These are phyloP conservation scores for Tetraselmis chui DNA, from an alignment of 139 green algal species.

Conservation along the genomic window DNA sequence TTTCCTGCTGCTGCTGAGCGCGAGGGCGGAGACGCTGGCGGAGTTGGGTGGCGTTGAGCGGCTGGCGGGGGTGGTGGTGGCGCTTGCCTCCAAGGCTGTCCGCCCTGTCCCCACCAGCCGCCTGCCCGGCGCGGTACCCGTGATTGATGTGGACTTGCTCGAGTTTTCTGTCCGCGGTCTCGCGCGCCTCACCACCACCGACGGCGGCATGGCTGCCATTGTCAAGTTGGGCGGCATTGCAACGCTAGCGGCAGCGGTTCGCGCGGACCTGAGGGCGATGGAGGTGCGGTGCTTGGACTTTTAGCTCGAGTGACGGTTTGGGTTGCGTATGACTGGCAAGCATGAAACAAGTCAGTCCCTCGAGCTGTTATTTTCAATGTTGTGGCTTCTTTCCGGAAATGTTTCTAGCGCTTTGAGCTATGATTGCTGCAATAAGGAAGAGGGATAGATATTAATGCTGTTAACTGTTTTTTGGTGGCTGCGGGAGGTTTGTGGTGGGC, in stretches of 20 bases:
- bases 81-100: neutral
- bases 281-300: neutral
- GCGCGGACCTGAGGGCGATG: neutral
- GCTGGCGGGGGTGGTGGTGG: neutral
- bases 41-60: neutral
- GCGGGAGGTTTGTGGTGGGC: too few relatives aligned
- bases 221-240: neutral
- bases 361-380: too few relatives aligned
- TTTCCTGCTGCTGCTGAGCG: neutral
- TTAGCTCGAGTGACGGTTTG: neutral
- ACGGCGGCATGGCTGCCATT: neutral
- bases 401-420: too few relatives aligned
- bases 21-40: neutral
- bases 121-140: neutral
- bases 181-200: neutral
- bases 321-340: neutral
- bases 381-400: too few relatives aligned
- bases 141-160: neutral
- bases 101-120: neutral
- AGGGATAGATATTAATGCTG: too few relatives aligned
- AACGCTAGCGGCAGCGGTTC: neutral
- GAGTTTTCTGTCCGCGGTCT: neutral
- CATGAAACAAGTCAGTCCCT: too few relatives aligned
- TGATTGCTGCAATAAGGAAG: too few relatives aligned
- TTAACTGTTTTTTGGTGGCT: too few relatives aligned